Conservation (phyloP, 2,329 filamentous ascomycete genomes). For the Hypoxylon sp. region DNA sequence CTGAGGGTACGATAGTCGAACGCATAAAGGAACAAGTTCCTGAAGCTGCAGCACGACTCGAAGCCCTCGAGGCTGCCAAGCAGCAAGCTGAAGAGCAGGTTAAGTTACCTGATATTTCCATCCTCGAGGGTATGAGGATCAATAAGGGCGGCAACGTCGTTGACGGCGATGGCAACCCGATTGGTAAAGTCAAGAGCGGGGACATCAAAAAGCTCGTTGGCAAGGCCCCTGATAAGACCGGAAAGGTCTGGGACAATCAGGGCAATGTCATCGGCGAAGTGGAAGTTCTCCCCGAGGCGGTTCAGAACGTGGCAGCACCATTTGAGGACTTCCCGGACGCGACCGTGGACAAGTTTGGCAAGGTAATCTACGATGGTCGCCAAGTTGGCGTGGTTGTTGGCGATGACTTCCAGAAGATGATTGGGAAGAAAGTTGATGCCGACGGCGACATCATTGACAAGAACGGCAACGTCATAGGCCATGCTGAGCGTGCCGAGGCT, state of each 20-base stretch:
- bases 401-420: conserved; percentile 56
- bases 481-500: conserved; percentile 55
- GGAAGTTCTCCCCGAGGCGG: conserved; percentile 59
- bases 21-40: conserved; percentile 54
- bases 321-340: conserved; percentile 58
- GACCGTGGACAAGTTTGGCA: conserved; percentile 56
- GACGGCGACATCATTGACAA: conserved; percentile 58
- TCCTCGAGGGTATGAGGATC: conserved; percentile 60
- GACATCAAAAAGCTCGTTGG: conserved; percentile 61
- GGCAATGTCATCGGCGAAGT: conserved; percentile 57
- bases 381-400: conserved; percentile 58
- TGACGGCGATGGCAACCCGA: conserved; percentile 60
- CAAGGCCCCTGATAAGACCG: conserved; percentile 60
- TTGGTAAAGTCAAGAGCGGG: conserved; percentile 61
- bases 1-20: conserved; percentile 60
- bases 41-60: conserved; percentile 52
- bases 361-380: conserved; percentile 57
- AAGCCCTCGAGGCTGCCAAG: conserved; percentile 51
- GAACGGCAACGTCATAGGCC: conserved; percentile 56
- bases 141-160: conserved; percentile 63
- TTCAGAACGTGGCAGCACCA: conserved; percentile 54
- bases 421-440: conserved; percentile 57
- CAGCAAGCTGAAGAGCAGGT: conserved; percentile 39
- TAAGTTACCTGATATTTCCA: conserved; percentile 50
- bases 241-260: conserved; percentile 58